A percentile compares a stretch with the other conserved stretches of the same genome.
Evolutionary conservation across 2,329 filamentous ascomycete species (phyloP).

Genomic region (Microsporum canis): DNA sequence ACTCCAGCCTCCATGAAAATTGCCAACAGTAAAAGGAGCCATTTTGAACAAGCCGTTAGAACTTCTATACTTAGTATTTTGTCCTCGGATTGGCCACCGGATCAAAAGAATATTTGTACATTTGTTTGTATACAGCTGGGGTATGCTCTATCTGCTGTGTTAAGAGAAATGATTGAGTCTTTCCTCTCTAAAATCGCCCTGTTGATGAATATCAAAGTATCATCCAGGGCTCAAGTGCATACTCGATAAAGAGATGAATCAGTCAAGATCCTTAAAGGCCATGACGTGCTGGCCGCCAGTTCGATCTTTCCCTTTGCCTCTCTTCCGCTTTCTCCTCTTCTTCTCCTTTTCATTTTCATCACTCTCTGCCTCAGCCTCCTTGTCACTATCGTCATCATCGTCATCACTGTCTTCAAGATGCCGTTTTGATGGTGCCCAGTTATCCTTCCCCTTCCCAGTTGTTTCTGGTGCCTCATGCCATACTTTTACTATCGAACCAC

Average conservation of each 20-base stretch:
- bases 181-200: no score
- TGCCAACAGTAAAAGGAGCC: no score
- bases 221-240: neutral
- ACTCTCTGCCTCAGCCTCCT: conserved; percentile 26
- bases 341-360: conserved; percentile 40
- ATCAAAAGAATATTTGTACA: no score
- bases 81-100: no score
- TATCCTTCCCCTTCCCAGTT: conserved; percentile 25
- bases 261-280: conserved; percentile 35
- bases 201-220: neutral
- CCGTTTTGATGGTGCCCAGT: conserved; percentile 29
- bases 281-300: conserved; percentile 31
- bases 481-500: conserved; percentile 74
- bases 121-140: no score
- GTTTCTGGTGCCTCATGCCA: conserved; percentile 59
- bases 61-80: no score
- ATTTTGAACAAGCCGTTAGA: no score
- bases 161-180: no score
- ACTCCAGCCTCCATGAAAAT: no score
- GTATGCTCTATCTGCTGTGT: no score
- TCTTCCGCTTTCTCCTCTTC: conserved; percentile 40
- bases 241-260: neutral
- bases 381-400: conserved; percentile 25
- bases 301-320: conserved; percentile 34
- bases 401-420: conserved; percentile 34